Evolutionary conservation across 1,139 yeast genomes (phyloP).

Genomic region (Yueomyces sp.): DNA sequence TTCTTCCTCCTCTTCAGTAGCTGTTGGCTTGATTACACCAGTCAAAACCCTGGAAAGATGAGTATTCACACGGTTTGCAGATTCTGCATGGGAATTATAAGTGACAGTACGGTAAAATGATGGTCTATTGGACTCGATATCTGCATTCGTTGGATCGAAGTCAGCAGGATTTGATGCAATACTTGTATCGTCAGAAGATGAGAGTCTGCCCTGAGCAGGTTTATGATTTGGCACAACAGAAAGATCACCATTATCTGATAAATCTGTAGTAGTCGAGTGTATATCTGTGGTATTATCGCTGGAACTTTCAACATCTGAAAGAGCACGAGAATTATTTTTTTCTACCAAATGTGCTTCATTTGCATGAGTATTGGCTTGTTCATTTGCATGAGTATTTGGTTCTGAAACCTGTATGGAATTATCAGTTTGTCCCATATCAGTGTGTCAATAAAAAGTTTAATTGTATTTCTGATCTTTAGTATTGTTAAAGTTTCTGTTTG

Average conservation of each 20-base stretch:
- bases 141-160: slow-evolving; percentile 1
- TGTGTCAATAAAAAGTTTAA: too few species aligned
- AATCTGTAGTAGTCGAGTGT: background rate
- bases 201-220: background rate
- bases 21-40: slow-evolving; percentile 15
- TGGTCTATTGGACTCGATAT: slow-evolving; percentile 1
- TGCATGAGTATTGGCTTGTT: too few species aligned
- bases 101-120: slow-evolving; percentile 8
- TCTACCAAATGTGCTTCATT: too few species aligned
- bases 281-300: too few species aligned
- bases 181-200: background rate
- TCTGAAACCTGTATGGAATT: too few species aligned
- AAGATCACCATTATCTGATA: background rate
- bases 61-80: slow-evolving; percentile 16
- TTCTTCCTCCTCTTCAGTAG: background rate
- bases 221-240: background rate
- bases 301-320: too few species aligned
- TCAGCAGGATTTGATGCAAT: slow-evolving; percentile 1
- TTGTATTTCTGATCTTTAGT: too few species aligned
- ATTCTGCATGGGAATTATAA: slow-evolving; percentile 15
- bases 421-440: too few species aligned
- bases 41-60: slow-evolving; percentile 25
- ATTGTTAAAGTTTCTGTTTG: too few species aligned
- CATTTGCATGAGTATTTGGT: too few species aligned
- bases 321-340: too few species aligned